Percentiles rank a stretch among this genome's conserved stretches.
phyloP scores from a whole-genome alignment of 2,329 filamentous ascomycete genomes.

The Xylaria sp. region DNA sequence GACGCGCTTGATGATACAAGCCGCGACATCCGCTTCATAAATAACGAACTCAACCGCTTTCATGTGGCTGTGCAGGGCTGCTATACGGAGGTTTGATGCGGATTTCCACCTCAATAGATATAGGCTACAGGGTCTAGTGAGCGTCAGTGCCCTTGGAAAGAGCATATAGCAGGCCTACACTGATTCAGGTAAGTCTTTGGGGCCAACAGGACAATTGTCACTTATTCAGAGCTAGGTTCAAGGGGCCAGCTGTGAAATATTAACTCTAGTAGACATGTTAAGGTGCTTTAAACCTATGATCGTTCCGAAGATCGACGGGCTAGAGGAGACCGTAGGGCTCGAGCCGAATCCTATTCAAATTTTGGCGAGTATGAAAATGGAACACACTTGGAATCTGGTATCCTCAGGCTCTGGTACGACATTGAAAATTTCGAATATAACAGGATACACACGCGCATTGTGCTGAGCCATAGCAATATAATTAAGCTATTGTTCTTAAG shows the following conservation, averaged over 20 bases:
- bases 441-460: too few relatives aligned
- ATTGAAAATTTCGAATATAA: neutral
- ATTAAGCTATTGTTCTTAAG: too few relatives aligned
- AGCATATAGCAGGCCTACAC: too few relatives aligned
- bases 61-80: neutral
- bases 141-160: neutral
- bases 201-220: too few relatives aligned
- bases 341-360: neutral
- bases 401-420: neutral
- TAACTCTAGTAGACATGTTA: too few relatives aligned
- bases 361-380: neutral
- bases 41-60: neutral
- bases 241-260: too few relatives aligned
- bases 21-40: neutral
- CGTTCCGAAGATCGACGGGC: neutral
- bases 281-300: too few relatives aligned
- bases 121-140: neutral
- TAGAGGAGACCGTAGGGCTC: neutral
- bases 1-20: too few relatives aligned
- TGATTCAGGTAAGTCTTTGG: too few relatives aligned
- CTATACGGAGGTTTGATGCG: neutral
- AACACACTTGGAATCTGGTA: neutral
- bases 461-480: too few relatives aligned
- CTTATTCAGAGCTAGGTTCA: too few relatives aligned
- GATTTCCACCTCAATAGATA: neutral